phyloP scores from a whole-genome alignment of 2,329 filamentous ascomycete species.

The Penicillium digitatum region DNA sequence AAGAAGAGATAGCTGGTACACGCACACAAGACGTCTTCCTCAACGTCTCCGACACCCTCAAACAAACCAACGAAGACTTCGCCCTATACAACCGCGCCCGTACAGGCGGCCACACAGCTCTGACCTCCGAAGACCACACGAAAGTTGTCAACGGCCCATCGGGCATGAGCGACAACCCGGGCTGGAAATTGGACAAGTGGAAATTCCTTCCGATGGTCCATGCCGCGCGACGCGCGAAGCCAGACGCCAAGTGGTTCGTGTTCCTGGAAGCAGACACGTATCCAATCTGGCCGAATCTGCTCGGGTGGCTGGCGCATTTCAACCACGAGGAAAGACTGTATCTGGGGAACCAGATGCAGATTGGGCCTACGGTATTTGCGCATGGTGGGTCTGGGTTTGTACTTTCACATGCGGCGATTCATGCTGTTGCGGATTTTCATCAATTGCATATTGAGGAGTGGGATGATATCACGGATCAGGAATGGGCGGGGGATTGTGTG shows the following conservation, averaged over 20 bases:
- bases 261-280: constrained; percentile 57
- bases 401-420: constrained; percentile 47
- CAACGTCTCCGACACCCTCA: constrained; percentile 31
- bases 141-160: constrained; percentile 30
- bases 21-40: constrained; percentile 50
- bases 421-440: constrained; percentile 41
- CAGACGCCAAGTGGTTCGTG: constrained; percentile 53
- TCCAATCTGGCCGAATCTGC: constrained; percentile 49
- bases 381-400: constrained; percentile 51
- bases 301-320: constrained; percentile 49
- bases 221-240: constrained; percentile 40
- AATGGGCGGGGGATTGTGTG: constrained; percentile 48
- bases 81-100: constrained; percentile 42
- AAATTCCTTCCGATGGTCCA: constrained; percentile 55
- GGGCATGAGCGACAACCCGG: constrained; percentile 40
- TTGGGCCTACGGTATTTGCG: constrained; percentile 45
- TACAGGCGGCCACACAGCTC: constrained; percentile 36
- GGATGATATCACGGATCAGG: constrained; percentile 39
- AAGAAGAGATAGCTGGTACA: constrained; percentile 49
- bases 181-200: constrained; percentile 53
- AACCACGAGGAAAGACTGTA: constrained; percentile 47
- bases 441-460: constrained; percentile 37
- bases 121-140: constrained; percentile 24
- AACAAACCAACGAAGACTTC: constrained; percentile 18
- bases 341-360: constrained; percentile 50